phyloP scores from a whole-genome alignment of 2,329 filamentous ascomycete genomes.

The Stachybotrys echinatus region DNA sequence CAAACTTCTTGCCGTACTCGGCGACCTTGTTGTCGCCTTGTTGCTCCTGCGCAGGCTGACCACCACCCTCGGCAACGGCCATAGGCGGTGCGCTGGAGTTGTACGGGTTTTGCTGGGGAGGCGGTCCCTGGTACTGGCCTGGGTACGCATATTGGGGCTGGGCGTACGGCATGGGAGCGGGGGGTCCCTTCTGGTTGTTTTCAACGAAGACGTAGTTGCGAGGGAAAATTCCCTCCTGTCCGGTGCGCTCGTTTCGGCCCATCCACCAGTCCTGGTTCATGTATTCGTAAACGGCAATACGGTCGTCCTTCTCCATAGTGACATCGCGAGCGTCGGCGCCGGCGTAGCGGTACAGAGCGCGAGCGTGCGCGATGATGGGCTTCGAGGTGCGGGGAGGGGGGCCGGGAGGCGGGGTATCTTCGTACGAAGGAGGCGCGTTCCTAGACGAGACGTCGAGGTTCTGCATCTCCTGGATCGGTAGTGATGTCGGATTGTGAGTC shows the following conservation, averaged over 20 bases:
- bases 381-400: slow-evolving; percentile 38
- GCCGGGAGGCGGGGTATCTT: slow-evolving; percentile 37
- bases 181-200: slow-evolving; percentile 46
- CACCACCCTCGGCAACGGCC: slow-evolving; percentile 59
- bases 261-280: slow-evolving; percentile 99
- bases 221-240: slow-evolving; percentile 90
- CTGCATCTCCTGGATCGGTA: slow-evolving; percentile 34
- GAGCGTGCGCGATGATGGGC: slow-evolving; percentile 65
- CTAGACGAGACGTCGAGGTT: slow-evolving; percentile 31
- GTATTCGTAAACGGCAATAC: slow-evolving; percentile 76
- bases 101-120: slow-evolving; percentile 53
- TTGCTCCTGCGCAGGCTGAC: slow-evolving; percentile 23
- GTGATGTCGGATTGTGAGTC: slow-evolving; percentile 15
- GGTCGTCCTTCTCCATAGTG: slow-evolving; percentile 74
- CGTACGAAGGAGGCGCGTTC: slow-evolving; percentile 45
- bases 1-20: slow-evolving; percentile 86
- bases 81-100: slow-evolving; percentile 68
- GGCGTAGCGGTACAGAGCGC: slow-evolving; percentile 78
- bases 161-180: slow-evolving; percentile 8
- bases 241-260: slow-evolving; percentile 78
- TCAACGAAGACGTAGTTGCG: slow-evolving; percentile 78
- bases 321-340: slow-evolving; percentile 78
- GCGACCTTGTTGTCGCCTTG: slow-evolving; percentile 55
- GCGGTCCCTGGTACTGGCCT: slow-evolving; percentile 15
- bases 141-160: slow-evolving; percentile 34